Evolutionary conservation across 176 grass and related monocot genomes (phyloP).

Genomic region (Phragmites australis): DNA sequence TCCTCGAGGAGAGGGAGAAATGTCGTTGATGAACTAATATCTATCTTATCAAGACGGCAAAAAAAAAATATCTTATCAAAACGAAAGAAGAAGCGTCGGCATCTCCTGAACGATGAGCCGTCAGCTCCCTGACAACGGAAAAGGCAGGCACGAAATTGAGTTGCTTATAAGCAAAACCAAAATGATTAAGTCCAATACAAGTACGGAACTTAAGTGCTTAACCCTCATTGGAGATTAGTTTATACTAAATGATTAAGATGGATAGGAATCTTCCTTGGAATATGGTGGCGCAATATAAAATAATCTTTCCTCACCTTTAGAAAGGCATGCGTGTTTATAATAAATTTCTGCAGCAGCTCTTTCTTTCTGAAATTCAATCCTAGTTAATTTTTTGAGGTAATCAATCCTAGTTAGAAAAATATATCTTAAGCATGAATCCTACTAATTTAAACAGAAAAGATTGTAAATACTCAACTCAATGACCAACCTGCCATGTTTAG

Average conservation of each 20-base stretch:
- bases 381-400: too few relatives aligned
- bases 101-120: background rate
- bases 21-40: background rate
- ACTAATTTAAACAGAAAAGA: too few relatives aligned
- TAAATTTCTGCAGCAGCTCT: too few relatives aligned
- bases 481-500: too few relatives aligned
- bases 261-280: background rate
- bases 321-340: too few relatives aligned
- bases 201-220: background rate
- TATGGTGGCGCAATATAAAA: background rate
- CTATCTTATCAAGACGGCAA: background rate
- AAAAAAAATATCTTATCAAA: background rate
- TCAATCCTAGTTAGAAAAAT: too few relatives aligned
- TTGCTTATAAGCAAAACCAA: slow-evolving; percentile 44
- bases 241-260: background rate
- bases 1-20: background rate
- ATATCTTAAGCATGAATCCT: too few relatives aligned
- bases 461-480: too few relatives aligned
- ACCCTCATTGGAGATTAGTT: background rate
- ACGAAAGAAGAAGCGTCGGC: background rate
- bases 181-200: slow-evolving; percentile 25
- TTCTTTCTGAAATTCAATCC: too few relatives aligned
- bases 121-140: background rate
- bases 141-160: slow-evolving; percentile 12
- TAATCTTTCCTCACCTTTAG: too few relatives aligned